Percentiles rank a stretch among this genome's conserved stretches.
phyloP scores from a whole-genome alignment of 805 yeast species.

The Metschnikowia anglica region DNA sequence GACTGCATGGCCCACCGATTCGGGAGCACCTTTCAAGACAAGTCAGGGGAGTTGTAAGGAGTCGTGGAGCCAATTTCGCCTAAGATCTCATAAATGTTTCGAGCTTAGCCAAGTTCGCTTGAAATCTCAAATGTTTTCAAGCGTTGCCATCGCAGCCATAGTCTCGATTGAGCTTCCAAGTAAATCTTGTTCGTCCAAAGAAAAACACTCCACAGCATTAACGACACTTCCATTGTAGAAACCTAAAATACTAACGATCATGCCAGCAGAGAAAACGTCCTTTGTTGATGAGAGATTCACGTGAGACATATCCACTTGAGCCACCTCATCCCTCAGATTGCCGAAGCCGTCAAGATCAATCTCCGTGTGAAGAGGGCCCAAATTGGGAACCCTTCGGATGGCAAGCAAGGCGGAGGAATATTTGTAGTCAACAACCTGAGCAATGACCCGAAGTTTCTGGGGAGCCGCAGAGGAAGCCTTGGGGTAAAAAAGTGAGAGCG shows the following conservation, averaged over 20 bases:
- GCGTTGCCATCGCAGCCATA: slow-evolving; percentile 20
- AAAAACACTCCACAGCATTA: slow-evolving; percentile 25
- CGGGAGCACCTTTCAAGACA: too few relatives aligned
- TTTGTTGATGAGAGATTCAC: background rate
- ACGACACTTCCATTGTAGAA: slow-evolving; percentile 30
- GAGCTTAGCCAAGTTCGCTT: too few relatives aligned
- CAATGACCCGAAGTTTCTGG: slow-evolving; percentile 28
- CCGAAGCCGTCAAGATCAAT: slow-evolving; percentile 15
- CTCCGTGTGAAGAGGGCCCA: slow-evolving; percentile 17
- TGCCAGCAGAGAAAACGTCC: slow-evolving; percentile 19
- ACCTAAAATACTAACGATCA: slow-evolving; percentile 31
- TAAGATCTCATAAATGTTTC: too few relatives aligned
- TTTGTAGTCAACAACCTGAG: slow-evolving; percentile 28
- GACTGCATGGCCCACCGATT: background rate
- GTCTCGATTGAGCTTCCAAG: slow-evolving; percentile 14
- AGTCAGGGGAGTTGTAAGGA: too few relatives aligned
- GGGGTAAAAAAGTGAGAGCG: slow-evolving; percentile 23
- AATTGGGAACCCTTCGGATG: slow-evolving; percentile 22
- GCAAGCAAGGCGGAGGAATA: slow-evolving; percentile 14
- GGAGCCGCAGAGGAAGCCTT: slow-evolving; percentile 24
- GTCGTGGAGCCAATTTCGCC: too few relatives aligned
- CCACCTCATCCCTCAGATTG: background rate
- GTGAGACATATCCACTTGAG: slow-evolving; percentile 10
- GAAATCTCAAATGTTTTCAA: slow-evolving; percentile 12
- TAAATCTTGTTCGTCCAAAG: slow-evolving; percentile 19